Evolutionary conservation across 2,329 filamentous ascomycete species (phyloP).

Genomic region (Cladophialophora immunda): DNA sequence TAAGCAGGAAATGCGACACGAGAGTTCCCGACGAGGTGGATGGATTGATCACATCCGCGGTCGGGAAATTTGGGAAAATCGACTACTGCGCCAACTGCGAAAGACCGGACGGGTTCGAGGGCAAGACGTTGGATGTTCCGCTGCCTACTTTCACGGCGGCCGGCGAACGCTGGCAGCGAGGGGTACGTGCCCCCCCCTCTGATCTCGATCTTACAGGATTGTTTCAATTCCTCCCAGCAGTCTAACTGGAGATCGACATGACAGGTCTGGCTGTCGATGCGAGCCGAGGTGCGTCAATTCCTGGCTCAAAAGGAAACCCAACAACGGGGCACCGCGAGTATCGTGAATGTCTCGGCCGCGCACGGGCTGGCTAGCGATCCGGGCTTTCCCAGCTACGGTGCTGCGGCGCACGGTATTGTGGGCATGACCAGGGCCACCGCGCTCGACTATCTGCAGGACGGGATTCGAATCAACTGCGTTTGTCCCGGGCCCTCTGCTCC

Average conservation of each 20-base stretch:
- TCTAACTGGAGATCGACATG: too few species aligned
- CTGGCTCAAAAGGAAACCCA: conserved; percentile 64
- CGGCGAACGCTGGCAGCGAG: background rate
- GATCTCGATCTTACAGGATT: too few species aligned
- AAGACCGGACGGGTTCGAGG: conserved; percentile 29
- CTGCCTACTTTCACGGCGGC: background rate
- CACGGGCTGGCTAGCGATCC: conserved; percentile 55
- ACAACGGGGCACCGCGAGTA: conserved; percentile 52
- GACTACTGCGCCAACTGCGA: conserved; percentile 44
- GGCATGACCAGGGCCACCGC: conserved; percentile 63
- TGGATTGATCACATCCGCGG: conserved; percentile 64
- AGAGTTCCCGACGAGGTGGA: conserved; percentile 54
- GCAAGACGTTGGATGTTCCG: background rate
- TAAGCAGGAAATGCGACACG: conserved; percentile 57
- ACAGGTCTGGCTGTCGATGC: conserved; percentile 67
- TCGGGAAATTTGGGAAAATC: conserved; percentile 59
- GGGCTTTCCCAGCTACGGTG: conserved; percentile 18
- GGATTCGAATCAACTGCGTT: conserved; percentile 54
- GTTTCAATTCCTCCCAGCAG: too few species aligned
- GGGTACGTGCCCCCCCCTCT: background rate
- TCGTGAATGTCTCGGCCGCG: conserved; percentile 63
- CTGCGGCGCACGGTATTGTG: conserved; percentile 27
- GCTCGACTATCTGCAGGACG: conserved; percentile 58
- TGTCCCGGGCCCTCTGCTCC: conserved; percentile 55
- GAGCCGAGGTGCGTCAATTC: conserved; percentile 53